A percentile compares a stretch with the other conserved stretches of the same genome.
phyloP scores from a whole-genome alignment of 768 basidiomycete species.

The Hypsizygus marmoreus region DNA sequence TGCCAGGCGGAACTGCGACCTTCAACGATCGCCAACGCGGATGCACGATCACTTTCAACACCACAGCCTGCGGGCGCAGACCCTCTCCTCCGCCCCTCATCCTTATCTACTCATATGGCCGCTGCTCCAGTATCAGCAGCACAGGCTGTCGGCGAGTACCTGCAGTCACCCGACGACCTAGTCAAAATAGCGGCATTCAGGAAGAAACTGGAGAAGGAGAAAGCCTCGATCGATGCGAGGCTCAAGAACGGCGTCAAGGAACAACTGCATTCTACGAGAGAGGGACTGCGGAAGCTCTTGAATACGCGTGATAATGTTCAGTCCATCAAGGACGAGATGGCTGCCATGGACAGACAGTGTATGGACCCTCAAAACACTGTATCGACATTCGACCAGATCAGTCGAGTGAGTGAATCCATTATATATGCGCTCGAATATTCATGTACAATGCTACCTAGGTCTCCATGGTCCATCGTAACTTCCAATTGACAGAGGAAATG shows the following conservation, averaged over 20 bases:
- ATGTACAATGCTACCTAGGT: conserved; percentile 54
- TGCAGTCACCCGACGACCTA: conserved; percentile 93
- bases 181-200: conserved; percentile 84
- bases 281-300: conserved; percentile 82
- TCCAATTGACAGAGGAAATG: conserved; percentile 94
- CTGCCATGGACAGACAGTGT: conserved; percentile 72
- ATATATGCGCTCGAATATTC: neutral
- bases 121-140: conserved; percentile 71
- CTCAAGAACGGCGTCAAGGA: conserved; percentile 91
- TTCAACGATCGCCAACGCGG: conserved; percentile 1
- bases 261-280: conserved; percentile 87
- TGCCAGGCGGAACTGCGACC: conserved; percentile 1
- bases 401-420: conserved; percentile 60
- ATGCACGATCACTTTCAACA: conserved; percentile 8
- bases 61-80: conserved; percentile 8
- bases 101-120: conserved; percentile 35
- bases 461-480: conserved; percentile 93
- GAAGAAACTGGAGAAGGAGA: conserved; percentile 96
- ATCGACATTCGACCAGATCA: conserved; percentile 93
- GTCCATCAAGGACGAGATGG: conserved; percentile 84
- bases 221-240: conserved; percentile 88
- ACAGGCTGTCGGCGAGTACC: conserved; percentile 84
- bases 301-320: conserved; percentile 78
- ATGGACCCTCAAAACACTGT: conserved; percentile 76
- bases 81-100: neutral